Conservation (phyloP, 169 alveolate species). For the Eimeria sp. region DNA sequence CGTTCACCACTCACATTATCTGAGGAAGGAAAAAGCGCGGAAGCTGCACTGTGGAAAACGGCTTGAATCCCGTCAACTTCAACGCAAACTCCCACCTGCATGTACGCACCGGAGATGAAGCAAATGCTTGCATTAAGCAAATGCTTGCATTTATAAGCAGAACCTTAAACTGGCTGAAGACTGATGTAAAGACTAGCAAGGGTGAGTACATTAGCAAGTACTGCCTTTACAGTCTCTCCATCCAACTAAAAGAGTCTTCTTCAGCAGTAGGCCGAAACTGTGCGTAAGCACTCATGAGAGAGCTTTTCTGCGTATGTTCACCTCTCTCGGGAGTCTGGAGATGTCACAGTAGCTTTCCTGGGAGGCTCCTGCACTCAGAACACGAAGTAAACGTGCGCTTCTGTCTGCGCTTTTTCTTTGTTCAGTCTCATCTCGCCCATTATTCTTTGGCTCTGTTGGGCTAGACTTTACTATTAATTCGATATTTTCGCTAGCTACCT, state of each 20-base stretch:
- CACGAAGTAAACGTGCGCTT: not conserved
- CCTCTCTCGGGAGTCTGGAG: conserved; percentile 54
- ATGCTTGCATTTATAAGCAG: not conserved
- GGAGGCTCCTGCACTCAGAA: conserved; percentile 26
- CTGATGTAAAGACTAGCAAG: not conserved
- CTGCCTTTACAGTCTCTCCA: not conserved
- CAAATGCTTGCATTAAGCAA: not conserved
- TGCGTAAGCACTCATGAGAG: not conserved
- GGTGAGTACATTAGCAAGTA: not conserved
- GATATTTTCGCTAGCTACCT: not conserved
- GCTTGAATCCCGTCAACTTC: conserved; percentile 42
- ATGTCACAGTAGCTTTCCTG: not conserved
- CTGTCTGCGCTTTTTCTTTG: not conserved
- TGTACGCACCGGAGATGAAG: not conserved
- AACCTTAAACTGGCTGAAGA: not conserved
- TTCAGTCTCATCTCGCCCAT: not conserved
- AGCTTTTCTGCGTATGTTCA: not conserved
- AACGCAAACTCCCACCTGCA: conserved; percentile 72
- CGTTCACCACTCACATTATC: conserved; percentile 23
- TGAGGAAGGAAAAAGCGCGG: conserved; percentile 65
- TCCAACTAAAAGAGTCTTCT: not conserved
- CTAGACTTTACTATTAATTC: not conserved
- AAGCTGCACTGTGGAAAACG: conserved; percentile 13
- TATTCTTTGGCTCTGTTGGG: not conserved
- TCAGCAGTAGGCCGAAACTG: not conserved